These are phyloP conservation scores for Dioscorea zingiberensis DNA, from an alignment of 106 monocot species.

Conservation along the genomic window DNA sequence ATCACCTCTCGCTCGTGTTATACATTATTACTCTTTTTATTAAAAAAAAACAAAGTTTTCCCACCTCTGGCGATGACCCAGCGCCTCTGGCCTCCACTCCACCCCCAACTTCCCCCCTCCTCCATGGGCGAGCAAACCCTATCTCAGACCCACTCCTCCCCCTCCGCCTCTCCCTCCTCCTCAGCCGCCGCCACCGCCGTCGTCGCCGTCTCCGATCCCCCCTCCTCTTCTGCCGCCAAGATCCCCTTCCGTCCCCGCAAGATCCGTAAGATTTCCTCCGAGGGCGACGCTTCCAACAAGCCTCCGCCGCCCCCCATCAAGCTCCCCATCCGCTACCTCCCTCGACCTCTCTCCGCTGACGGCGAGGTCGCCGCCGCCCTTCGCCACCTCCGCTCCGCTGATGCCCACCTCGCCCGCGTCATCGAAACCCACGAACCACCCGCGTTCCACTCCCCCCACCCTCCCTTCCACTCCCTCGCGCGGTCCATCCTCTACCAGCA, in stretches of 20 bases:
- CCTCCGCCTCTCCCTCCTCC: slow-evolving; percentile 2
- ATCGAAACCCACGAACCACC: slow-evolving; percentile 51
- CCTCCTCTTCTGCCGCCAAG: not conserved
- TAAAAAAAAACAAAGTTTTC: too few species aligned
- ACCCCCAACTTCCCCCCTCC: slow-evolving; percentile 4
- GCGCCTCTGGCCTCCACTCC: not conserved
- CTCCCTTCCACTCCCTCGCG: slow-evolving; percentile 70
- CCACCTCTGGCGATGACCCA: slow-evolving; percentile 4
- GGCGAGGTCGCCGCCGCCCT: slow-evolving; percentile 62
- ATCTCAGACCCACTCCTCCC: not conserved
- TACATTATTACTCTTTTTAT: too few species aligned
- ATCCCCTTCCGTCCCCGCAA: slow-evolving; percentile 25
- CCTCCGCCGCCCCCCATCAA: not conserved
- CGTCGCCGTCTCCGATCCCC: not conserved
- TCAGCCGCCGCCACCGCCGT: not conserved
- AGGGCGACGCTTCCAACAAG: slow-evolving; percentile 6
- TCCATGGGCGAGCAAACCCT: slow-evolving; percentile 36
- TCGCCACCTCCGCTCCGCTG: slow-evolving; percentile 47
- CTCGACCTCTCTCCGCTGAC: slow-evolving; percentile 52
- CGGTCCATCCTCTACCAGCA: slow-evolving; percentile 85
- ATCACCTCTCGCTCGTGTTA: too few species aligned
- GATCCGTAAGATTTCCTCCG: slow-evolving; percentile 24
- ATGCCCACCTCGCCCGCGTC: slow-evolving; percentile 40
- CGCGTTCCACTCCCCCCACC: slow-evolving; percentile 36
- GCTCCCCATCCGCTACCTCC: not conserved